Conservation (phyloP, 805 yeast genomes). For the Candida ulmi region DNA sequence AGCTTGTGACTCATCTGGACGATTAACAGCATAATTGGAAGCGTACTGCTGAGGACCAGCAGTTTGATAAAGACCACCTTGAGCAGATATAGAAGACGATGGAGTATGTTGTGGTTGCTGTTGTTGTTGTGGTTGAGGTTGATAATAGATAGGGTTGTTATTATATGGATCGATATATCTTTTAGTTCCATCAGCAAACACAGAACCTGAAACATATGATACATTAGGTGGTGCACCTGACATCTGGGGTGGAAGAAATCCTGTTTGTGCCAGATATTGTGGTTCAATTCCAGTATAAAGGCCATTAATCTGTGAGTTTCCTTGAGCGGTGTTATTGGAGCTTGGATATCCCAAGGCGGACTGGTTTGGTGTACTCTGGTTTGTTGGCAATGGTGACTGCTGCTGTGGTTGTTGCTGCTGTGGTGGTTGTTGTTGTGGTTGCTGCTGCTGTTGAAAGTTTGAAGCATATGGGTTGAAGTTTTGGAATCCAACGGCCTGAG, state of each 20-base stretch:
- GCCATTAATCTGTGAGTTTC: no score
- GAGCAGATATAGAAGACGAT: background rate
- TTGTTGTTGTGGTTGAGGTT: conserved; percentile 1
- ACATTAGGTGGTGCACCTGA: background rate
- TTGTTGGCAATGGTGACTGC: no score
- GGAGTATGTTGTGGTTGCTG: conserved; percentile 1
- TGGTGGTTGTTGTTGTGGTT: no score
- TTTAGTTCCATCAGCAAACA: background rate
- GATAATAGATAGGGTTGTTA: background rate
- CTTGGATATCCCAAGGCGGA: background rate
- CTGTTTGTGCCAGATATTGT: background rate
- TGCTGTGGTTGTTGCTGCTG: background rate
- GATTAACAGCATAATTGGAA: background rate
- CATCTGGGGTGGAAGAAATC: background rate
- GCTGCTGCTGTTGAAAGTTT: background rate
- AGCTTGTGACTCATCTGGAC: background rate
- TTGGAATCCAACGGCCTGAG: no score
- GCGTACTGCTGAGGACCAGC: background rate
- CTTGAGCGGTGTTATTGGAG: background rate
- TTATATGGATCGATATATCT: background rate
- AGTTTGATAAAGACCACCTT: background rate
- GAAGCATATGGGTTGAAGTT: no score
- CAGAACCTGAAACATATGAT: background rate
- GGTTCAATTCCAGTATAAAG: background rate
- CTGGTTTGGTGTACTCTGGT: background rate